A percentile compares a stretch with the other conserved stretches of the same genome.
Evolutionary conservation across 2,329 filamentous ascomycete species (phyloP).

Genomic region (Camillea tinctor): DNA sequence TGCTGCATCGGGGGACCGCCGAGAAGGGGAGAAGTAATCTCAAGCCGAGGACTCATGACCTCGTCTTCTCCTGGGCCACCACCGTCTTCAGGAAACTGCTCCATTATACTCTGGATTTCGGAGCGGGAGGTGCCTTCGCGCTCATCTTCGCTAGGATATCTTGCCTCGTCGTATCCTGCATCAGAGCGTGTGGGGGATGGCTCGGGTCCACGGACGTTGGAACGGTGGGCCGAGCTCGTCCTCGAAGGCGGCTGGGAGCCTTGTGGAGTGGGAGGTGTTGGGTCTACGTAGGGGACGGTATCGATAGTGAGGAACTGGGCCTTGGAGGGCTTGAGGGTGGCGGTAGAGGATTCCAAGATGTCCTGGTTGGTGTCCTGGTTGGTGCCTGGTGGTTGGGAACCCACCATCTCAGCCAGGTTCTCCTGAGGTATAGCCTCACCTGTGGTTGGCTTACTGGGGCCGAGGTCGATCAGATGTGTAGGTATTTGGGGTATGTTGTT

Average conservation of each 20-base stretch:
- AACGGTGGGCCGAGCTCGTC: conserved; percentile 54
- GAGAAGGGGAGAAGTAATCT: conserved; percentile 77
- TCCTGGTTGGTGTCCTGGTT: conserved; percentile 9
- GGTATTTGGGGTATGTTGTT: not conserved
- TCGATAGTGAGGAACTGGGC: conserved; percentile 49
- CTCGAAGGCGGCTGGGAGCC: conserved; percentile 58
- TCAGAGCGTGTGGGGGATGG: conserved; percentile 56
- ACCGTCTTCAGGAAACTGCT: conserved; percentile 79
- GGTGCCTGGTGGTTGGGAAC: not conserved
- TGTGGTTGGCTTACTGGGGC: not conserved
- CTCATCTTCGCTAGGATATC: conserved; percentile 58
- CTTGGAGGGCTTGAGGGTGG: conserved; percentile 48
- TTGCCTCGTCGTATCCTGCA: conserved; percentile 56
- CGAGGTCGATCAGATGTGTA: not conserved
- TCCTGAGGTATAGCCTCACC: not conserved
- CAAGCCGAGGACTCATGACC: conserved; percentile 87
- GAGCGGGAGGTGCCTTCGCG: conserved; percentile 69
- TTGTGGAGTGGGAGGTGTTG: conserved; percentile 56
- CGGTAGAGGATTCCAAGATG: conserved; percentile 45
- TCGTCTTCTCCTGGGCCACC: conserved; percentile 73
- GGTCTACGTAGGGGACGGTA: conserved; percentile 51
- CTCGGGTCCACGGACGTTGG: conserved; percentile 42
- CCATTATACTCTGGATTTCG: conserved; percentile 97
- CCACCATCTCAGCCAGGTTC: not conserved
- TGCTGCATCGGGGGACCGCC: conserved; percentile 63